A percentile compares a stretch with the other conserved stretches of the same genome.
Evolutionary conservation across 768 basidiomycete genomes (phyloP).

Genomic region (Porpolomopsis calyptriformis): DNA sequence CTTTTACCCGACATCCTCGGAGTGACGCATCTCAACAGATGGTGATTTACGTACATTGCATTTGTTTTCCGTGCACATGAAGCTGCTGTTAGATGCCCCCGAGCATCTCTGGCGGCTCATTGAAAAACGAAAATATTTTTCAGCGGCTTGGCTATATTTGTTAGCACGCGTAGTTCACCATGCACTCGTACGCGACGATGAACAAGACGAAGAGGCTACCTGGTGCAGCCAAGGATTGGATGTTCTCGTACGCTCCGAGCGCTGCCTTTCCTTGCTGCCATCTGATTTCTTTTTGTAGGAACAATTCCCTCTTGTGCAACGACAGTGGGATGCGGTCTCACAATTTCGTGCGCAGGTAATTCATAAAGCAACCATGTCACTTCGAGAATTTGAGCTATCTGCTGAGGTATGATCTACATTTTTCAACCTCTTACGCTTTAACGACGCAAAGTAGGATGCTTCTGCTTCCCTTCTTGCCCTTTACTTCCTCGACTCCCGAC

Average conservation of each 20-base stretch:
- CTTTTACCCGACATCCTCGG: neutral
- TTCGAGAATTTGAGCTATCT: constrained; percentile 50
- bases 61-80: constrained; percentile 76
- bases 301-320: constrained; percentile 80
- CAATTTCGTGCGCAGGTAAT: constrained; percentile 85
- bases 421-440: neutral
- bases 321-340: constrained; percentile 86
- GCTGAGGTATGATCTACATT: constrained; percentile 34
- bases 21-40: constrained; percentile 31
- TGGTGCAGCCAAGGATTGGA: constrained; percentile 54
- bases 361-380: constrained; percentile 74
- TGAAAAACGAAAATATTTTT: constrained; percentile 66
- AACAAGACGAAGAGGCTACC: constrained; percentile 45
- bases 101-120: constrained; percentile 86
- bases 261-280: neutral
- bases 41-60: constrained; percentile 59
- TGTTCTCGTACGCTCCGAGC: constrained; percentile 37
- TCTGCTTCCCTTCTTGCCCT: constrained; percentile 75
- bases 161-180: constrained; percentile 79
- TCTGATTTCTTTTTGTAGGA: constrained; percentile 32
- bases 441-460: constrained; percentile 37
- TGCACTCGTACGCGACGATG: constrained; percentile 52
- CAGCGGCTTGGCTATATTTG: constrained; percentile 82
- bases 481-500: constrained; percentile 81
- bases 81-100: constrained; percentile 83